phyloP scores from a whole-genome alignment of 2,329 filamentous ascomycete genomes.

The Diaporthe nobilis region DNA sequence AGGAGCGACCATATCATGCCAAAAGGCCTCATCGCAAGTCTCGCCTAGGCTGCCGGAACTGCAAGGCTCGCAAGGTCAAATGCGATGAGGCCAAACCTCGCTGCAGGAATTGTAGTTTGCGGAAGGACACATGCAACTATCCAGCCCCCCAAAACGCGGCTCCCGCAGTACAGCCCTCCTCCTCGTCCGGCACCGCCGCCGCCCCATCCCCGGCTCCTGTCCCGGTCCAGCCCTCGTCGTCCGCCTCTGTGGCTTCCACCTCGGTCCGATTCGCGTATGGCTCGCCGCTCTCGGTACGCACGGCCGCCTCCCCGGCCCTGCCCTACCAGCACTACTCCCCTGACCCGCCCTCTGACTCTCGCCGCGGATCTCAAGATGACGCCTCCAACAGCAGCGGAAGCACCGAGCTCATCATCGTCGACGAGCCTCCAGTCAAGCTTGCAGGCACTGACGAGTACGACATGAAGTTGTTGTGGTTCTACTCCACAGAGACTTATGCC shows the following conservation, averaged over 20 bases:
- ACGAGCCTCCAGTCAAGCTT: slow-evolving; percentile 55
- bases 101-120: slow-evolving; percentile 64
- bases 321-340: slow-evolving; percentile 10
- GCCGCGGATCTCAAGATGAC: slow-evolving; percentile 35
- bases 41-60: slow-evolving; percentile 66
- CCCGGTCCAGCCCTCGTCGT: not conserved
- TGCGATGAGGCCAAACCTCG: slow-evolving; percentile 66
- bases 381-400: slow-evolving; percentile 40
- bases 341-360: slow-evolving; percentile 14
- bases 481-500: slow-evolving; percentile 60
- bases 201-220: not conserved
- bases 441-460: slow-evolving; percentile 56
- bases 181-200: slow-evolving; percentile 36
- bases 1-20: slow-evolving; percentile 54
- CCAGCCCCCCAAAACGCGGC: slow-evolving; percentile 41
- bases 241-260: slow-evolving; percentile 9
- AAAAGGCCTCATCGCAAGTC: slow-evolving; percentile 71
- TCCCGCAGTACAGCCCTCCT: slow-evolving; percentile 36
- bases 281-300: slow-evolving; percentile 38
- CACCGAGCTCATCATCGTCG: slow-evolving; percentile 49
- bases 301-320: slow-evolving; percentile 23
- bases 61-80: slow-evolving; percentile 69
- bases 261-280: slow-evolving; percentile 24
- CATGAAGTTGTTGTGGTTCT: slow-evolving; percentile 71
- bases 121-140: slow-evolving; percentile 65